phyloP scores from a whole-genome alignment of 345 rosid genomes.

The Brassica cretica region DNA sequence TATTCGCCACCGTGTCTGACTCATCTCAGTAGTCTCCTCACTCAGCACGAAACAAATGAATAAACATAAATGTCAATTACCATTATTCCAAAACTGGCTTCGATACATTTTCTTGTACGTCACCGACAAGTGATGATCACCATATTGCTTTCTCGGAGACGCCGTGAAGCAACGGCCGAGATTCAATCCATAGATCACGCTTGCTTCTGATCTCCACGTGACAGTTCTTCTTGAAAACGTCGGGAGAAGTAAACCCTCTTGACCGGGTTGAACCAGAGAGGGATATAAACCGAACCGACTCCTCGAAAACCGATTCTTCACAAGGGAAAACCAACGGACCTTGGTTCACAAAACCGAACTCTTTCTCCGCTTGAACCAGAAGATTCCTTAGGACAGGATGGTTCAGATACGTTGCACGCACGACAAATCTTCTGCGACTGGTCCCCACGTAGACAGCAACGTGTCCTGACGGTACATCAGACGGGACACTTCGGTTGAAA shows the following conservation, averaged over 20 bases:
- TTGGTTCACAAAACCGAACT: constrained; percentile 75
- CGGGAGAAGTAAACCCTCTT: constrained; percentile 47
- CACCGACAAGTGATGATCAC: constrained; percentile 26
- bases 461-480: constrained; percentile 89
- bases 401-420: constrained; percentile 84
- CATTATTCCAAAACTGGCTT: constrained; percentile 31
- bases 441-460: constrained; percentile 80
- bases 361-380: constrained; percentile 75
- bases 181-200: constrained; percentile 66
- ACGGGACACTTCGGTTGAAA: constrained; percentile 47
- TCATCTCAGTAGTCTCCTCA: constrained; percentile 22
- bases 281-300: constrained; percentile 65
- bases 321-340: constrained; percentile 91
- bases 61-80: background rate
- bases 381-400: constrained; percentile 79
- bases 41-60: constrained; percentile 13
- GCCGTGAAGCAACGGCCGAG: constrained; percentile 74
- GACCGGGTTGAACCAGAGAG: constrained; percentile 53
- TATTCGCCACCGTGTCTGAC: constrained; percentile 16
- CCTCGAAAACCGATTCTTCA: constrained; percentile 82
- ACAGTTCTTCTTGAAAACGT: constrained; percentile 60
- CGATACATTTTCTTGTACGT: background rate
- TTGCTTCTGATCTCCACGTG: constrained; percentile 51
- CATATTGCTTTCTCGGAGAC: constrained; percentile 53
- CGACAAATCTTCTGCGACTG: constrained; percentile 70